Base-by-base conservation (phyloP, 768 basidiomycete genomes). In the Arthromyces matolae region DNA sequence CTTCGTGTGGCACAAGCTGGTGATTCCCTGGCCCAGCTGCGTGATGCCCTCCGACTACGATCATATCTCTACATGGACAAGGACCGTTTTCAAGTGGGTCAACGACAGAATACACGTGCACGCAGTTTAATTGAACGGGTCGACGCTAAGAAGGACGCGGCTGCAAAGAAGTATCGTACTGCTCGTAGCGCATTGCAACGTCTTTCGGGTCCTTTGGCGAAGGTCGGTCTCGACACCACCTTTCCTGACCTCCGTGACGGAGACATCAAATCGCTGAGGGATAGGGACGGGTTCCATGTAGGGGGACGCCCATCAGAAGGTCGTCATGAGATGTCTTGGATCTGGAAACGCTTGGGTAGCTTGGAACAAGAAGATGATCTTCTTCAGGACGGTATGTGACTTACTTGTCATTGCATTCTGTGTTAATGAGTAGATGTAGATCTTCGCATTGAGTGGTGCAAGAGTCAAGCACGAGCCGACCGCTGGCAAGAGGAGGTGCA, bases 351-450 rank as follows among this genome's bases (percentile, higher is more conserved):
- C 25, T 19, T 56, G 28, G 57, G 57, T 10, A 29, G 27, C 14
- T 19, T 24, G 14, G 34, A 25, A 6, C 36, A 45, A 14, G 22
- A 46, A 25, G 38, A 38, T 8, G 44, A 48, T 14, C 23, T 42
- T 18, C 36, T 54, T 27, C 57, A 54, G 25, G 54, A 58, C 24
- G 50, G 54, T 53, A 34, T 35, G 50, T 43, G 8, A 28, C 41
- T 18, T 31, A 20, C 29, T 23, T 18, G 28, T 35, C 36, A 16
- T 22, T 24, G 18, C 13, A n/a, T n/a, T 8, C 2, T 16, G 14
- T 25, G 16, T 13, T 39, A 24, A 39, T 3, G 19, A 20, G 3
- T 33, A 33, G 42, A n/a, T 40, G 22, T 25, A n/a, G 34, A 24
- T 49, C 46, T 40, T n/a, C n/a, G n/a, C n/a, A n/a, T n/a, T n/a